phyloP scores from a whole-genome alignment of 1,284 basidiomycete species.

The Tausonia pullulans region DNA sequence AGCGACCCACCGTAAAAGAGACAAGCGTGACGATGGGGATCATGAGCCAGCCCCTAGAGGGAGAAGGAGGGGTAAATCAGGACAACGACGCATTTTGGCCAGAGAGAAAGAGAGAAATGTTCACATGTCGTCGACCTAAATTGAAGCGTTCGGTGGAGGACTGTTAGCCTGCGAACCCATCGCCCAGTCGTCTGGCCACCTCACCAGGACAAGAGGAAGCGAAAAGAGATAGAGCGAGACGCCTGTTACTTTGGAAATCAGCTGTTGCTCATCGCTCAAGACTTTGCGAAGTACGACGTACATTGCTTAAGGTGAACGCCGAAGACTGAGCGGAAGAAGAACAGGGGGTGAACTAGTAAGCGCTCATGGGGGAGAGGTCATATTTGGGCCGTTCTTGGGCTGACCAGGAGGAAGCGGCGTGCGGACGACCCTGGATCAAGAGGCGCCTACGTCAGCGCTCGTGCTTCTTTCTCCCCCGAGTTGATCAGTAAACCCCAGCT shows the following conservation, averaged over 20 bases:
- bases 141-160: too few relatives aligned
- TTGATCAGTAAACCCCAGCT: too few relatives aligned
- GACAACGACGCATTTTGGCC: too few relatives aligned
- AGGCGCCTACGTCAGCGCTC: not conserved
- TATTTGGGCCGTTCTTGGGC: not conserved
- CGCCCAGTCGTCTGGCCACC: too few relatives aligned
- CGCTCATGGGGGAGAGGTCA: too few relatives aligned
- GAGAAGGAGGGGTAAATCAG: not conserved
- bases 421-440: not conserved
- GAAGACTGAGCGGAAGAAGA: constrained; percentile 27
- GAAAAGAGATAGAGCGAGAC: constrained; percentile 79
- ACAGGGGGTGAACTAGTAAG: not conserved
- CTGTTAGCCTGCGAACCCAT: too few relatives aligned
- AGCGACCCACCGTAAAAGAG: constrained; percentile 3
- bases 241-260: not conserved
- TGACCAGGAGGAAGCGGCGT: not conserved
- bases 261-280: not conserved
- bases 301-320: constrained; percentile 87
- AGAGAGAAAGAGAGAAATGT: constrained; percentile 5
- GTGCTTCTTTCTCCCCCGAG: too few relatives aligned
- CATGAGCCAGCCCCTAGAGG: constrained; percentile 50
- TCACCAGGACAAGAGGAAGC: constrained; percentile 61
- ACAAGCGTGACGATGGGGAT: constrained; percentile 64
- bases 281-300: not conserved
- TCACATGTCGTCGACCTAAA: constrained; percentile 45